A percentile compares a stretch with the other conserved stretches of the same genome.
These are phyloP conservation scores for Ascoidea asiatica DNA, from an alignment of 805 yeast species.

Conservation along the genomic window DNA sequence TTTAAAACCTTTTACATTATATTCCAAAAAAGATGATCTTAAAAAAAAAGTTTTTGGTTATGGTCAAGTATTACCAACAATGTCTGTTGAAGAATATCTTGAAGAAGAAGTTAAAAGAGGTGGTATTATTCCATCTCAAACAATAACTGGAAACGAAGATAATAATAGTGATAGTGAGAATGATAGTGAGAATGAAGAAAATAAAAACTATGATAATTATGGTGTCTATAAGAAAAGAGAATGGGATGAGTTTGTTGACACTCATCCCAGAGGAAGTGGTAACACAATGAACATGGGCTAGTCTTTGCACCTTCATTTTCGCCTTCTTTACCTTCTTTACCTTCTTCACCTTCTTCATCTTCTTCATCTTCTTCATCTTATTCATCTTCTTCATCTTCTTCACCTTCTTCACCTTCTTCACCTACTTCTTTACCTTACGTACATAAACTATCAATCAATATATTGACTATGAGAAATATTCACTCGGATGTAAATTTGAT, in stretches of 20 bases:
- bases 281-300: conserved; percentile 64
- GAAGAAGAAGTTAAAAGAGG: conserved; percentile 81
- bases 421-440: too few species aligned
- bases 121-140: conserved; percentile 43
- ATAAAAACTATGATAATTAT: conserved; percentile 48
- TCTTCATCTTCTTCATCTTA: too few species aligned
- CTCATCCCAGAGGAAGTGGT: conserved; percentile 80
- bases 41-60: conserved; percentile 68
- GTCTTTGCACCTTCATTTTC: too few species aligned
- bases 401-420: too few species aligned
- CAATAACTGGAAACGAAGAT: conserved; percentile 25
- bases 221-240: conserved; percentile 60
- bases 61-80: conserved; percentile 86
- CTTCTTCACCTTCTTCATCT: too few species aligned
- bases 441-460: too few species aligned
- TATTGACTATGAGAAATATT: too few species aligned
- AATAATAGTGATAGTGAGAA: conserved; percentile 17
- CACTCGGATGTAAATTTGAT: too few species aligned
- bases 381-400: too few species aligned
- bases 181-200: conserved; percentile 22
- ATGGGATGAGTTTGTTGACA: conserved; percentile 92
- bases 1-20: conserved; percentile 70
- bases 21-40: conserved; percentile 41
- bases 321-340: too few species aligned
- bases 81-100: conserved; percentile 85